Evolutionary conservation across 129 eudicot genomes (phyloP), one percentile per base, ranked within the genome.

Genomic region (Ambrosia artemisiifolia): DNA sequence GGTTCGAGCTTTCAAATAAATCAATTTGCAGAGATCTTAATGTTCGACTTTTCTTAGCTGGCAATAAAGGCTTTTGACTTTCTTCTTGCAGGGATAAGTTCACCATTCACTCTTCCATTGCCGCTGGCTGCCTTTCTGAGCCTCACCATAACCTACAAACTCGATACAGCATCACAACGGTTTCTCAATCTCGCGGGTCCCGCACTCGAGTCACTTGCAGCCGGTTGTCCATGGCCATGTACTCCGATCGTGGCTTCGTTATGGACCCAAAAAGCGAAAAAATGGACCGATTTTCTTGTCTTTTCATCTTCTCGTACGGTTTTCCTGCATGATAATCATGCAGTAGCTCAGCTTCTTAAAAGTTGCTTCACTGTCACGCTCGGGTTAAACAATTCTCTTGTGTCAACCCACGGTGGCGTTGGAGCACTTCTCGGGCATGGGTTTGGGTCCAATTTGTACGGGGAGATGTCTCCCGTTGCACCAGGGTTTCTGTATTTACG

Each of bases 191-290:
- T 95, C 63, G 97, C 96, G 0, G 99, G 99, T 54, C 95, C 94
- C 0, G 96, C 96, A 50, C 75, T 95, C 64, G 92, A 91, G 68
- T 77, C 96, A 47, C 97, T 95, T 18, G 96, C 99, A 50, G 96
- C 96, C 0, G 94, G 96, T 43, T 95, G 99, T 62, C 99, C 99
- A 5, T 95, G 99, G 99, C 99, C 97, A 40, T 95, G 99, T 83
- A 88, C 91, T 96, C 96, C 96, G 4, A 88, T 95, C 46, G 97
- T 95, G 40, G 91, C 99, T 40, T 84, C 97, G 68, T 71, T 95
- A 56, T 95, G 99, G 97, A 89, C 95, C 73, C 97, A 91, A 81
- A 95, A 91, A 70, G 99, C 88, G 0, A 88, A 88, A 72, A 87
- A 89, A 64, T 95, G 99, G 99, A 95, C 94, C 11, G 99, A 95